Evolutionary conservation across 805 yeast genomes (phyloP), one percentile per base, ranked within the genome.

Genomic region (Blastobotrys robertii): DNA sequence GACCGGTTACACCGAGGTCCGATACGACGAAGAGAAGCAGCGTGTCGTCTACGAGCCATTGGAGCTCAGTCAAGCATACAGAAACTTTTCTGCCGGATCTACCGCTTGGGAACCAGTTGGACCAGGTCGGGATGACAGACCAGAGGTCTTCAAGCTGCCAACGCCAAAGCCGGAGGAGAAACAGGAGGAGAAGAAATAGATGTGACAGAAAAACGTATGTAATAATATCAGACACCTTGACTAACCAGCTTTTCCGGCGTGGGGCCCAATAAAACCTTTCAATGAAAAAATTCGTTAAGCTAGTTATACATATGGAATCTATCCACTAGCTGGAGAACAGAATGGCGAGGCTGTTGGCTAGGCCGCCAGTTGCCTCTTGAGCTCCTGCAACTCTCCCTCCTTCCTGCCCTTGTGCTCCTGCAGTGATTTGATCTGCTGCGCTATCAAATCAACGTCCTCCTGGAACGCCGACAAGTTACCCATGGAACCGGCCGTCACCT

Each of bases 31-130:
- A 62, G 94, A 85, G 65, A 85, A 85, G 74, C 79, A 84, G 72
- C 76, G 95, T 62, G 79, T 85, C 44, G 84, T 85, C 13, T 85
- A 85, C 64, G 94, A 84, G 66, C 95, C 95, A 34, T 72, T 85
- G 58, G 95, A 85, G 69, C 72, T 85, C 62, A 83, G 94, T 29
- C 95, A 85, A 68, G 95, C 94, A 10, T 85, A 85, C 78, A 78
- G 95, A 72, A 82, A 84, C 70, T 85, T 85, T 68, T 70, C 83
- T 22, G 94, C 84, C 38, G 95, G 94, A 38, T 79, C 90, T 8
- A 77, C 90, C 29, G 86, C 82, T 38, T 85, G 94, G 92, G 94
- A 85, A 63, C 94, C 82, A 53, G 90, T 84, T 53, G 95, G 95
- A 45, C 81, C 79, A 13, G 95, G 95, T 56, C 71, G 75, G 48